Conservation (phyloP, 2,329 filamentous ascomycete species). For the Colletotrichum somersetense region DNA sequence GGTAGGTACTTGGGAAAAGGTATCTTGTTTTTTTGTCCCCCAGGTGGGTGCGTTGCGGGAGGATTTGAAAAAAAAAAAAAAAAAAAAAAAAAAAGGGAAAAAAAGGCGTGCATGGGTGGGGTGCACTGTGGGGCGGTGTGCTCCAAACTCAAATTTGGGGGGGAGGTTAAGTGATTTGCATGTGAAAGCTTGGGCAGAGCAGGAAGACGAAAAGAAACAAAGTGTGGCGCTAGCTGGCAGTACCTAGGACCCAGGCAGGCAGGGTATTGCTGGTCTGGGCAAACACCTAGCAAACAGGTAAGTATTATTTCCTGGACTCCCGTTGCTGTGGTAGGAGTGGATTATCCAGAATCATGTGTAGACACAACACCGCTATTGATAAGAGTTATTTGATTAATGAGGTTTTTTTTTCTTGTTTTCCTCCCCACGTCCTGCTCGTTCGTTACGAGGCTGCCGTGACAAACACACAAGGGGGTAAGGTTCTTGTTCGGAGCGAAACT, state of each 20-base stretch:
- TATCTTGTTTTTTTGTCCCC: no score
- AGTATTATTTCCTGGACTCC: not conserved
- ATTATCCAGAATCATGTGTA: not conserved
- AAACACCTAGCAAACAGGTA: not conserved
- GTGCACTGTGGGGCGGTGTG: slow-evolving; percentile 19
- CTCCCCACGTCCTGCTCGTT: not conserved
- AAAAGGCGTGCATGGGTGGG: not conserved
- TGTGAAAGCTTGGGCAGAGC: slow-evolving; percentile 1
- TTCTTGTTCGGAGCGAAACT: not conserved
- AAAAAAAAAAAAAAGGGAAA: no score
- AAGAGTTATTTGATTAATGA: not conserved
- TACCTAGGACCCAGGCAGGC: not conserved
- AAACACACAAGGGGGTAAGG: not conserved
- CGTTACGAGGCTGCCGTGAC: not conserved
- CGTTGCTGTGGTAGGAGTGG: slow-evolving; percentile 17
- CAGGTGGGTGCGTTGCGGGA: slow-evolving; percentile 9
- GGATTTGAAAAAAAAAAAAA: not conserved
- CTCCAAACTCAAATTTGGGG: not conserved
- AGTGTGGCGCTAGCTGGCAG: not conserved
- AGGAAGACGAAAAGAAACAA: not conserved
- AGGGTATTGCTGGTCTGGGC: not conserved
- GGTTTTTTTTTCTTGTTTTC: no score
- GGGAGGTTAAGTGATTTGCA: not conserved
- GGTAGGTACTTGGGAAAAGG: no score
- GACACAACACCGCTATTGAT: not conserved